phyloP scores from a whole-genome alignment of 139 green algal species.

The Asterochloris sp. region DNA sequence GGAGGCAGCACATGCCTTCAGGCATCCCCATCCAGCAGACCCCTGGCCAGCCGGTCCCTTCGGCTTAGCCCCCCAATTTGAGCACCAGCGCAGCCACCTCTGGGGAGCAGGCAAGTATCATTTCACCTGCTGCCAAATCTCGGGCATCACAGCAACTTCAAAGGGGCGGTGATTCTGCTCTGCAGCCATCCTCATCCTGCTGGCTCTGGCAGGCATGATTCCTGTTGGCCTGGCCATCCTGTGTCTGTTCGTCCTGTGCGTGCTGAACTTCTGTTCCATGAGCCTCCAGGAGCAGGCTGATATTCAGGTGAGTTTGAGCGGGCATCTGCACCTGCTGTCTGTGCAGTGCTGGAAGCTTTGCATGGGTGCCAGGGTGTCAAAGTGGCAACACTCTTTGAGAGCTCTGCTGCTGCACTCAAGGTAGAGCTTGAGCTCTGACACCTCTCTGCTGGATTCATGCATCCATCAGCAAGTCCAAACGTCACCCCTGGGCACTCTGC shows the following conservation, averaged over 20 bases:
- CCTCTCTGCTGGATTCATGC: too few species aligned
- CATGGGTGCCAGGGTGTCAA: background rate
- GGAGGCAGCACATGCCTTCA: too few species aligned
- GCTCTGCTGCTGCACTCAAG: background rate
- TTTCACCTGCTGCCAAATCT: too few species aligned
- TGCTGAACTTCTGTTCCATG: background rate
- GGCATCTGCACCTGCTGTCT: background rate
- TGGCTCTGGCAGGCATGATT: slow-evolving; percentile 2
- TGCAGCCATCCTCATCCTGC: slow-evolving; percentile 12
- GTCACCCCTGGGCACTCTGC: too few species aligned
- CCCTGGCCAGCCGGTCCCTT: too few species aligned
- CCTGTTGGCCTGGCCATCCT: background rate
- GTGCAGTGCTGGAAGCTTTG: slow-evolving; percentile 5
- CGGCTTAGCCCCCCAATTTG: too few species aligned
- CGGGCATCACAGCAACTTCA: background rate
- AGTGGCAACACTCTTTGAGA: background rate
- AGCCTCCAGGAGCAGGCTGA: background rate
- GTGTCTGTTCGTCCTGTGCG: background rate
- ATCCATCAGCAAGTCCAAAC: too few species aligned
- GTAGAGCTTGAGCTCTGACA: background rate
- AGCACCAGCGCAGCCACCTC: too few species aligned
- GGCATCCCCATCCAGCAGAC: too few species aligned
- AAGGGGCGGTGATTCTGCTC: background rate
- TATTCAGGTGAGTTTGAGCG: background rate
- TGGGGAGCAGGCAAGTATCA: too few species aligned